Evolutionary conservation across 2,329 filamentous ascomycete species (phyloP).

Genomic region (Penicillium sp.): DNA sequence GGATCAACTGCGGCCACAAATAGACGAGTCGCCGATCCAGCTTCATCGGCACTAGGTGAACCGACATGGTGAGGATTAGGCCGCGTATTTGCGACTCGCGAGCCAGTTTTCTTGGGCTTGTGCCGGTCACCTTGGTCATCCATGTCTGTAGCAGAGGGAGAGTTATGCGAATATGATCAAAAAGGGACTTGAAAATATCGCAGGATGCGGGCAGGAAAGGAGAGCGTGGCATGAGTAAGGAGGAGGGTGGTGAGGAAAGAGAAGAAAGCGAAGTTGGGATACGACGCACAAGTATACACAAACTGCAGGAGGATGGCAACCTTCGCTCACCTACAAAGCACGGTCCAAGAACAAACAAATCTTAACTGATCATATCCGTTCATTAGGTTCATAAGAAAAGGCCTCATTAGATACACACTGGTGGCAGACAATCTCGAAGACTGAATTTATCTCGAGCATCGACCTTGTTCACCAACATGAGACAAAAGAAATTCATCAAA

Average conservation of each 20-base stretch:
- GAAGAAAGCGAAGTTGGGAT: neutral
- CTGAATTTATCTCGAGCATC: conserved; percentile 12
- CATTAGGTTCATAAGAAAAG: conserved; percentile 18
- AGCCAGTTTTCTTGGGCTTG: neutral
- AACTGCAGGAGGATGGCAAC: neutral
- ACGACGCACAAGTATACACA: neutral
- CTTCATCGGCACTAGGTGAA: neutral
- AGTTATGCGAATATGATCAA: neutral
- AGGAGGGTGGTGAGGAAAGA: neutral
- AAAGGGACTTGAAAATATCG: neutral
- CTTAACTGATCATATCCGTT: conserved; percentile 6
- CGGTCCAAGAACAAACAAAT: neutral
- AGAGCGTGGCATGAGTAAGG: neutral
- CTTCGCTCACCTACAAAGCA: neutral
- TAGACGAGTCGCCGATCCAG: neutral
- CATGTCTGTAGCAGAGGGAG: too few species aligned
- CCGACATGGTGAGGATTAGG: neutral
- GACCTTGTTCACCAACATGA: conserved; percentile 20
- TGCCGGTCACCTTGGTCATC: neutral
- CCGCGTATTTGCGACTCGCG: neutral
- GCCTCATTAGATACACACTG: conserved; percentile 19
- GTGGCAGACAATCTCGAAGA: conserved; percentile 5
- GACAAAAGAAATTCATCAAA: conserved; percentile 33
- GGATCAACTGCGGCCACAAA: neutral
- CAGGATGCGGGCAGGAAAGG: neutral